Evolutionary conservation across 345 rosid species (phyloP).

Genomic region (Eucalyptus leucophloia): DNA sequence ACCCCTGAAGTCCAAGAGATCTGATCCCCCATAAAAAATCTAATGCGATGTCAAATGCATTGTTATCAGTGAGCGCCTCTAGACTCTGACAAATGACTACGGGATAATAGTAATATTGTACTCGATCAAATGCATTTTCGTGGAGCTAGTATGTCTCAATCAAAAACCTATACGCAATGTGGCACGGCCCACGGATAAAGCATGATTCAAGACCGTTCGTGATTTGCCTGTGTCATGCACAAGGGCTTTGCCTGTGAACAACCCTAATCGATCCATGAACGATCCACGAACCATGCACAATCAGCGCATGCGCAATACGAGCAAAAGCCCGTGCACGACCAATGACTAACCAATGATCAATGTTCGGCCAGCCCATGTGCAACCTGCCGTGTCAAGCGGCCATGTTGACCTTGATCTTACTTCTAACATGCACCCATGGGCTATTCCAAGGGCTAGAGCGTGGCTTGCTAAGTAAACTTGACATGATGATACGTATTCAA

Average conservation of each 20-base stretch:
- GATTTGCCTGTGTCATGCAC: too few relatives aligned
- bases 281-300: too few relatives aligned
- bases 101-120: background rate
- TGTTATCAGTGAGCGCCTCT: background rate
- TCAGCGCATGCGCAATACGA: accelerated
- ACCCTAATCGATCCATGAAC: too few relatives aligned
- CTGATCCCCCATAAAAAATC: background rate
- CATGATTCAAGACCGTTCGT: accelerated
- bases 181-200: accelerated
- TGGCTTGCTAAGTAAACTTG: too few relatives aligned
- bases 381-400: accelerated
- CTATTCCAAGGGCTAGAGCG: too few relatives aligned
- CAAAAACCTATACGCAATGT: background rate
- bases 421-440: too few relatives aligned
- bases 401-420: too few relatives aligned
- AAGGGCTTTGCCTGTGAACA: accelerated
- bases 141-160: background rate
- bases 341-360: accelerated
- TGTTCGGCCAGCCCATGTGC: too few relatives aligned
- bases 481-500: too few relatives aligned
- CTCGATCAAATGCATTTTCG: background rate
- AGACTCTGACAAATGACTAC: background rate
- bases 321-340: accelerated
- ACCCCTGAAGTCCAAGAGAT: background rate
- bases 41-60: background rate